phyloP scores from a whole-genome alignment of 192 early-diverging fungal species.

The Allomyces arbusculus region DNA sequence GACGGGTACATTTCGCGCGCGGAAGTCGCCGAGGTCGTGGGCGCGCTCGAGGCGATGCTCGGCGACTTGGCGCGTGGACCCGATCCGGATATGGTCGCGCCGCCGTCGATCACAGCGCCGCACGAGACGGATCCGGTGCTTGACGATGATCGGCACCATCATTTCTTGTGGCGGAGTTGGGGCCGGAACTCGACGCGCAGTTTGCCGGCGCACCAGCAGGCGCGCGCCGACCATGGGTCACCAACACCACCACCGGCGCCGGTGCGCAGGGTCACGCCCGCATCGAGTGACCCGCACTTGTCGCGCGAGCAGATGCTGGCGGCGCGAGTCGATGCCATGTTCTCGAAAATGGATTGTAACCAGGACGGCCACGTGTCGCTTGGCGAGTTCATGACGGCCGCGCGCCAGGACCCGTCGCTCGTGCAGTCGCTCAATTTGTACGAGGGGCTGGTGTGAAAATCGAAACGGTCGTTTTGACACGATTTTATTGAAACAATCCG shows the following conservation, averaged over 20 bases:
- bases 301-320: not conserved
- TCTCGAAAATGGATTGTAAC: constrained; percentile 20
- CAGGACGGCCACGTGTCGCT: constrained; percentile 59
- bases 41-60: not conserved
- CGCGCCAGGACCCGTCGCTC: constrained; percentile 67
- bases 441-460: constrained; percentile 55
- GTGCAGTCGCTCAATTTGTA: constrained; percentile 73
- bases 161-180: not conserved
- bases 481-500: not conserved
- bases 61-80: no score
- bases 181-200: not conserved
- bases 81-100: not conserved
- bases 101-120: not conserved
- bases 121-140: not conserved
- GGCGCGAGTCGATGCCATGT: not conserved
- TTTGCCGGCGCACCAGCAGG: not conserved
- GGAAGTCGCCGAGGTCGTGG: constrained; percentile 32
- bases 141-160: no score
- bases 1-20: constrained; percentile 68
- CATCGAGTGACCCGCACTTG: not conserved
- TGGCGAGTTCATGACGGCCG: constrained; percentile 75
- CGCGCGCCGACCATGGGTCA: no score
- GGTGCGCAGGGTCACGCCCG: not conserved
- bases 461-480: not conserved
- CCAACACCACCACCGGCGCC: not conserved